Base-by-base conservation (phyloP, 352 stramenopile genomes). In the Pythium utonaiense region DNA sequence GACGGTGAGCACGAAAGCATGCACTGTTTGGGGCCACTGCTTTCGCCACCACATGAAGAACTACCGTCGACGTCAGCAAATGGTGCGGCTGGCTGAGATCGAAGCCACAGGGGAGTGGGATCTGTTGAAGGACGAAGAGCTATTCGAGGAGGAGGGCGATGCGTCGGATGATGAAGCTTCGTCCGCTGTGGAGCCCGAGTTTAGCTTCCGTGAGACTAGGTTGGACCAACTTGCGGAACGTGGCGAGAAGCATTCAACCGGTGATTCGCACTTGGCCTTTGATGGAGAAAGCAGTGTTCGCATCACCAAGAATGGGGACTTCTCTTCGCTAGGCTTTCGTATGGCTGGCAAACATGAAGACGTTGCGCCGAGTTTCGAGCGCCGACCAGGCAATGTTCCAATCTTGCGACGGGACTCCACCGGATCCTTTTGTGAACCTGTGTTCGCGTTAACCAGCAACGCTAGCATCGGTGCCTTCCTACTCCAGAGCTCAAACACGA, bases 41-140 rank as follows among this genome's bases (percentile, higher is more conserved):
- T 83, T 89, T 22, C 79, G 76, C 54, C 72, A 80, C 47, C 75
- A 86, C 45, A 79, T 85, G 77, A 77, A 77, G 53, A 81, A 77
- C 53, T 73, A 82, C 45, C 38, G 51, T 13, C 53, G 77, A 14
- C 64, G 69, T 1, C 57, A 52, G 24, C 57, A 66, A 30, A 41
- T 65, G 27, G 22, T 53, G 25, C 40, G 42, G 10, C 57, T 62
- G 2, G 52, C 52, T 10, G 33, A 66, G 53, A 21, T 70, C 1
- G 44, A 66, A n/a, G 36, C 52, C 2, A 31, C 49, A 24, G 45
- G 27, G 3, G 33, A 50, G 14, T 62, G 64, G 53, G 45, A 66
- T 50, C 28, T 60, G 12, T 38, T 69, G 14, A 52, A 69, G 40
- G 62, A 63, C 22, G 62, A 69, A 22, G 17, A 58, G 13, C 41